These are phyloP conservation scores for Cladosporium sp. DNA, from an alignment of 2,329 filamentous ascomycete genomes.

Conservation along the genomic window DNA sequence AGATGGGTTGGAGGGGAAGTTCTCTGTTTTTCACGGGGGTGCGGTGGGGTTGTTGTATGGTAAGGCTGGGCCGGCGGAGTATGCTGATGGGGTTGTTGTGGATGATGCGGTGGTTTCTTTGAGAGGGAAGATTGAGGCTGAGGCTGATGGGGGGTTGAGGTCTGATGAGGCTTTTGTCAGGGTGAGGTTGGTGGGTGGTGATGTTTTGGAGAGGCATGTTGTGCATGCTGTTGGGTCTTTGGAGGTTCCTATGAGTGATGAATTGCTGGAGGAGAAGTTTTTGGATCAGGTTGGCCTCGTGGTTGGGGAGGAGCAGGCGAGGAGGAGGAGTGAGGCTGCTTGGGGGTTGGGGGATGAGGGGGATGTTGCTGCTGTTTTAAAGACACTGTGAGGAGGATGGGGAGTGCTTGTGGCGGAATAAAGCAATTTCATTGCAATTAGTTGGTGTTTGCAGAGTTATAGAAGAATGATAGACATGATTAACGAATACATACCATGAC, in stretches of 20 bases:
- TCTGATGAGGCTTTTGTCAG: conserved; percentile 41
- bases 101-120: conserved; percentile 38
- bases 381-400: neutral
- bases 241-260: conserved; percentile 44
- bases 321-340: neutral
- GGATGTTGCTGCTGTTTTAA: conserved; percentile 16
- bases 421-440: too few relatives aligned
- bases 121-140: conserved; percentile 44
- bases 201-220: conserved; percentile 41
- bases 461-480: too few relatives aligned
- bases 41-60: conserved; percentile 48
- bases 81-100: conserved; percentile 45
- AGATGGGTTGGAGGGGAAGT: conserved; percentile 50
- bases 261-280: conserved; percentile 46
- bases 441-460: too few relatives aligned
- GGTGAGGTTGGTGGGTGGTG: conserved; percentile 36
- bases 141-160: conserved; percentile 35
- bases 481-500: too few relatives aligned
- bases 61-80: conserved; percentile 48
- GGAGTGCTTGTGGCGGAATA: too few relatives aligned
- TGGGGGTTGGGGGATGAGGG: neutral
- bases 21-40: conserved; percentile 52
- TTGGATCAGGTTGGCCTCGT: conserved; percentile 42
- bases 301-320: conserved; percentile 33
- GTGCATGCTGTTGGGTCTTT: conserved; percentile 49